Percentiles rank a stretch among this genome's conserved stretches.
Evolutionary conservation across 352 stramenopile species (phyloP).

Genomic region (Globisporangium polare): DNA sequence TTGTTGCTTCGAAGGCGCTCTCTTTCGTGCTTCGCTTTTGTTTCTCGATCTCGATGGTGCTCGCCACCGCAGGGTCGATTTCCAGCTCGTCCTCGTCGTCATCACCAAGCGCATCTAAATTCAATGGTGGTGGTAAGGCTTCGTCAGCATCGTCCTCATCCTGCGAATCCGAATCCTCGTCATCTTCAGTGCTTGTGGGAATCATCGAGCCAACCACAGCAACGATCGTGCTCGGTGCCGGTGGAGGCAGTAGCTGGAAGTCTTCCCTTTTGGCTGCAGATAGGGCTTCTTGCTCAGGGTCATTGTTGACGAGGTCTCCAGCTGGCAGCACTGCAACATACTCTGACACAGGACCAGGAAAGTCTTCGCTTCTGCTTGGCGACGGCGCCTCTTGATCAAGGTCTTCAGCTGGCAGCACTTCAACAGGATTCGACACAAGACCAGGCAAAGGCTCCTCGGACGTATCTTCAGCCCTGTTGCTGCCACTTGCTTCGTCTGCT

Average conservation of each 20-base stretch:
- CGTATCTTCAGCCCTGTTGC: not conserved
- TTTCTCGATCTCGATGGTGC: conserved; percentile 16
- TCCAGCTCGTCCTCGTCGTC: conserved; percentile 54
- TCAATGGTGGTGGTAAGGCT: conserved; percentile 10
- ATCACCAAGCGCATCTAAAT: conserved; percentile 6
- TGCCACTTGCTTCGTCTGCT: not conserved
- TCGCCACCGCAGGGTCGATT: conserved; percentile 29
- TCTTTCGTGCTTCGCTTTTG: not conserved
- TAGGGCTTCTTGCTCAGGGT: not conserved
- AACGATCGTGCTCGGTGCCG: conserved; percentile 1
- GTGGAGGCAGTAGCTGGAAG: conserved; percentile 10
- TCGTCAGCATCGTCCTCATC: conserved; percentile 31
- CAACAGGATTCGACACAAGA: not conserved
- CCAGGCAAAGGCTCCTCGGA: not conserved
- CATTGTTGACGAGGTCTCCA: too few relatives aligned
- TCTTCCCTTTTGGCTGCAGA: not conserved
- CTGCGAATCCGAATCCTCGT: conserved; percentile 14
- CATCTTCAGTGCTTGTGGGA: conserved; percentile 8
- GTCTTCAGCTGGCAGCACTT: too few relatives aligned
- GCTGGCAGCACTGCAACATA: too few relatives aligned
- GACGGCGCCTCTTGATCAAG: too few relatives aligned
- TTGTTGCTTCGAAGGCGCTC: not conserved
- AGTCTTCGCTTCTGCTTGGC: too few relatives aligned
- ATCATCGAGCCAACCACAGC: conserved; percentile 16
- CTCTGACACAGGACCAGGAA: not conserved